phyloP scores from a whole-genome alignment of 306 rosid genomes.

The peach (Prunus persica) region DNA sequence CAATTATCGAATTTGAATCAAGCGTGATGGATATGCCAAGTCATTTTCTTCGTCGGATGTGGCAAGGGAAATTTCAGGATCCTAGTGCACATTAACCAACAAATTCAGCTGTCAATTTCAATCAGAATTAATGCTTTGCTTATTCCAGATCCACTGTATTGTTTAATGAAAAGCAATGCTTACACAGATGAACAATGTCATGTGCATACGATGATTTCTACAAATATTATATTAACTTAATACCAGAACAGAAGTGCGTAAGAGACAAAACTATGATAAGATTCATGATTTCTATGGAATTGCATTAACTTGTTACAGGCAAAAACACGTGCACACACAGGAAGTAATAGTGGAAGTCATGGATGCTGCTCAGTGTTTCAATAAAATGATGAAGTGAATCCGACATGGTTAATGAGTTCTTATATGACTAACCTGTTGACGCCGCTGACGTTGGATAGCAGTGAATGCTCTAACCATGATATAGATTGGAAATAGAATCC shows the following conservation, averaged over 20 bases:
- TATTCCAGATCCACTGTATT: too few species aligned
- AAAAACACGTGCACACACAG: not conserved
- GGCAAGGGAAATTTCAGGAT: slow-evolving; percentile 13
- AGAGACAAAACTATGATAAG: not conserved
- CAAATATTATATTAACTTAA: too few species aligned
- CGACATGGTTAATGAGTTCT: not conserved
- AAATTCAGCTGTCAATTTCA: not conserved
- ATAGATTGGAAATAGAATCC: slow-evolving; percentile 57
- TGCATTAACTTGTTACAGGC: not conserved
- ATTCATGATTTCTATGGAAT: not conserved
- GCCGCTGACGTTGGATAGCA: slow-evolving; percentile 45
- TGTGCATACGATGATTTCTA: too few species aligned
- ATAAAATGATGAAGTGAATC: not conserved
- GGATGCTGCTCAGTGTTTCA: too few species aligned
- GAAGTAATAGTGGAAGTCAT: not conserved
- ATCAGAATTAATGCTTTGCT: not conserved
- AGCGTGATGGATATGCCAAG: slow-evolving; percentile 39
- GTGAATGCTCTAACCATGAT: slow-evolving; percentile 53
- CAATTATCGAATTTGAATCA: slow-evolving; percentile 37
- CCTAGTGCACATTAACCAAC: slow-evolving; percentile 19
- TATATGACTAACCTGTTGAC: slow-evolving; percentile 44
- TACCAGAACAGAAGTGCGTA: too few species aligned
- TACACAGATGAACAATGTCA: not conserved
- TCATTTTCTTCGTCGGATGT: slow-evolving; percentile 38
- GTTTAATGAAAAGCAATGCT: not conserved